Evolutionary conservation across 163 green algal species (phyloP).

Genomic region (Prototheca wickerhamii): DNA sequence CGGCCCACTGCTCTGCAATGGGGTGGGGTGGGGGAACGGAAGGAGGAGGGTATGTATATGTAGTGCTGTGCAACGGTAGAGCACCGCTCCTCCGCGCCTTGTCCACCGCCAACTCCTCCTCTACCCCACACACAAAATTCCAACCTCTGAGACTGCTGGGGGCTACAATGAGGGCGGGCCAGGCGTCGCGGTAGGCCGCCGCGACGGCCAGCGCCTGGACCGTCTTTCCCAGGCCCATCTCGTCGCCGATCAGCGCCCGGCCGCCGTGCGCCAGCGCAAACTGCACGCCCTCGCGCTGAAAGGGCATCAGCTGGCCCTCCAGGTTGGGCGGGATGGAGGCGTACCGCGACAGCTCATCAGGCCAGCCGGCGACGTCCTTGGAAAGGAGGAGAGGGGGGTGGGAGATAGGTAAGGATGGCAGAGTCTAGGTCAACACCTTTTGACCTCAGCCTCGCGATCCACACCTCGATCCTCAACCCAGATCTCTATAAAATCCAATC

Average conservation of each 20-base stretch:
- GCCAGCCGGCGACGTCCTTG: not conserved
- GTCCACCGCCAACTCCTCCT: no score
- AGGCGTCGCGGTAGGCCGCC: conserved; percentile 74
- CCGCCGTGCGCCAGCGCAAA: conserved; percentile 69
- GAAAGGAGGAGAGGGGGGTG: not conserved
- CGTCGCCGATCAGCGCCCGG: conserved; percentile 78
- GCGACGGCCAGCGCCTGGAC: conserved; percentile 82
- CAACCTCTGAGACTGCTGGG: conserved; percentile 70
- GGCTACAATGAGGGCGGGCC: conserved; percentile 82
- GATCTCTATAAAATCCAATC: not conserved
- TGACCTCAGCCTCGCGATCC: not conserved
- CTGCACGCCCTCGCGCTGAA: conserved; percentile 65
- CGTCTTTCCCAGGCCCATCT: conserved; percentile 93
- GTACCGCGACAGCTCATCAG: conserved; percentile 20
- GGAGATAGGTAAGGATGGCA: not conserved
- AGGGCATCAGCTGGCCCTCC: conserved; percentile 56
- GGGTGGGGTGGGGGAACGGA: not conserved
- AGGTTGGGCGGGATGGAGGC: conserved; percentile 43
- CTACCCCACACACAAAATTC: no score
- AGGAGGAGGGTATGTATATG: not conserved
- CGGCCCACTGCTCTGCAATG: conserved; percentile 70
- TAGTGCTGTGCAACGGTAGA: no score
- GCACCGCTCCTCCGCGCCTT: no score
- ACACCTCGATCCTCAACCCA: not conserved
- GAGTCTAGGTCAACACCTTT: not conserved